Conservation (phyloP, 306 rosid genomes). For the Cicer chorassanicum region DNA sequence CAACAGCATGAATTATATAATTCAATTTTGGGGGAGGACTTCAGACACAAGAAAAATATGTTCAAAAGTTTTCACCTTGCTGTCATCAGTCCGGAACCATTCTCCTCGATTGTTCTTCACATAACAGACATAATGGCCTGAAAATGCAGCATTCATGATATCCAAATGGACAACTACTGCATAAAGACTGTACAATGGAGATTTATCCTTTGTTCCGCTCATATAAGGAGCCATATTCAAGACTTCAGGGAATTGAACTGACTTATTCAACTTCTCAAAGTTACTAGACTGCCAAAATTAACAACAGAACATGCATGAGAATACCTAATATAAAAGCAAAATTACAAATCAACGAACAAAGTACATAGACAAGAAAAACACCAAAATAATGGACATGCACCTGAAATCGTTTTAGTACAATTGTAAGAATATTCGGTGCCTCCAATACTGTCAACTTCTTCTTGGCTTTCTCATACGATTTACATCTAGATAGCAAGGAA, state of each 20-base stretch:
- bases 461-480: slow-evolving; percentile 76
- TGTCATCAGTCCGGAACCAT: slow-evolving; percentile 78
- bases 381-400: slow-evolving; percentile 49
- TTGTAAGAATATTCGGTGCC: slow-evolving; percentile 82
- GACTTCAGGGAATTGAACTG: slow-evolving; percentile 66
- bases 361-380: slow-evolving; percentile 23
- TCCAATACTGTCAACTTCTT: slow-evolving; percentile 76
- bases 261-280: slow-evolving; percentile 73
- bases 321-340: slow-evolving; percentile 26
- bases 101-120: slow-evolving; percentile 65
- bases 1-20: neutral
- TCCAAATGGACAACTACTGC: slow-evolving; percentile 88
- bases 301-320: slow-evolving; percentile 43
- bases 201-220: slow-evolving; percentile 59
- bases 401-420: slow-evolving; percentile 80
- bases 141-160: slow-evolving; percentile 67
- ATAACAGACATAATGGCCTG: slow-evolving; percentile 83
- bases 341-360: slow-evolving; percentile 16
- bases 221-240: slow-evolving; percentile 75
- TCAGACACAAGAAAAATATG: neutral
- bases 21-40: slow-evolving; percentile 12
- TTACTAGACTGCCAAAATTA: slow-evolving; percentile 67
- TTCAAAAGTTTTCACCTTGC: slow-evolving; percentile 57
- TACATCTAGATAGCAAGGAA: slow-evolving; percentile 55
- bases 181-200: slow-evolving; percentile 68